Evolutionary conservation across 2,329 filamentous ascomycete species (phyloP), one percentile per base, ranked within the genome.

Genomic region (Paraphaeosphaeria sporulosa): DNA sequence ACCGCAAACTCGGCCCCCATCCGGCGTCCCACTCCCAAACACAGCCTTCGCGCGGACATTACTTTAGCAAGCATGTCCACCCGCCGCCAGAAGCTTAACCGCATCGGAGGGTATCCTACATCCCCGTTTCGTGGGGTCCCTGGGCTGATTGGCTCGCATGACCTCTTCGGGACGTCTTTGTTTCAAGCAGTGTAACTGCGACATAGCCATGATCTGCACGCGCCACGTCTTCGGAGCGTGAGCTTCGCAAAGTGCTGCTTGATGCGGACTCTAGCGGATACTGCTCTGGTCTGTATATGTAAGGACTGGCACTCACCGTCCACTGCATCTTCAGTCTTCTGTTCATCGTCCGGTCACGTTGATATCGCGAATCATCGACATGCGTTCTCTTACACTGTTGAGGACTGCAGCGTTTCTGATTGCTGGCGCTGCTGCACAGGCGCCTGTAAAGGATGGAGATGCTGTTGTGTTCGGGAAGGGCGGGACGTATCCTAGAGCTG

Each of bases 271-370:
- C 6, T 40, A 12, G 2, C 36, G 36, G 36, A 17, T n/a, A 40
- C 36, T 40, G 36, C 36, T 40, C 17, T 40, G 27, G 8, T 30
- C 4, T 30, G 4, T 30, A 30, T 83, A 83, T n/a, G n/a, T n/a
- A n/a, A n/a, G n/a, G n/a, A n/a, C n/a, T n/a, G n/a, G n/a, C n/a
- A n/a, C n/a, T n/a, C n/a, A n/a, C n/a, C n/a, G n/a, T n/a, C n/a
- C n/a, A n/a, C n/a, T n/a, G n/a, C n/a, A n/a, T n/a, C n/a, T n/a
- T n/a, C n/a, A n/a, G n/a, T n/a, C n/a, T n/a, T n/a, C n/a, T n/a
- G n/a, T n/a, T n/a, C n/a, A n/a, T n/a, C n/a, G n/a, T n/a, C n/a
- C n/a, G n/a, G n/a, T n/a, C n/a, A n/a, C n/a, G n/a, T n/a, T n/a
- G n/a, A n/a, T n/a, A n/a, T n/a, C n/a, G n/a, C n/a, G n/a, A n/a